Evolutionary conservation across 2,329 filamentous ascomycete species (phyloP).

Genomic region (Ophiostoma ulmi): DNA sequence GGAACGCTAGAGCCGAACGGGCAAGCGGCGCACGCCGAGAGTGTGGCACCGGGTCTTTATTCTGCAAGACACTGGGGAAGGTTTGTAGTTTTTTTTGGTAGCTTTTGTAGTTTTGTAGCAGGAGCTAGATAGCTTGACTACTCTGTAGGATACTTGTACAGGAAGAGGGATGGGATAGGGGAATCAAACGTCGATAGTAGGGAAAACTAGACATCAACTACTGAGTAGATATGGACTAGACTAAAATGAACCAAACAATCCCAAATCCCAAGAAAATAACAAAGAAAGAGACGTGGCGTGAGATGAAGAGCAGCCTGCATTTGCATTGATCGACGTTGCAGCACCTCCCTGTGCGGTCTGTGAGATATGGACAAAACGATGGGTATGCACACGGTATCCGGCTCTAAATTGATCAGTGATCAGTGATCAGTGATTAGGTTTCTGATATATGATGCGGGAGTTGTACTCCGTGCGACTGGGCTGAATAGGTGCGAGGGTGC

Average conservation of each 20-base stretch:
- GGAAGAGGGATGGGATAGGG: background rate
- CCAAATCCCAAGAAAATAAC: background rate
- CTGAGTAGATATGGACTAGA: background rate
- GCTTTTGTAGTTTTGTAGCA: background rate
- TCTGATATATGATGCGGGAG: conserved; percentile 1
- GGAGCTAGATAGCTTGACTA: background rate
- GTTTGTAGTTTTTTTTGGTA: background rate
- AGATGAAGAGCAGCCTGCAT: conserved; percentile 8
- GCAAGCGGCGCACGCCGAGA: conserved; percentile 22
- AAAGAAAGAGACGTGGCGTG: background rate
- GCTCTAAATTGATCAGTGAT: background rate
- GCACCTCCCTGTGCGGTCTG: conserved; percentile 13
- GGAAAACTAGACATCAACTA: background rate
- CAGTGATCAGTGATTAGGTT: background rate
- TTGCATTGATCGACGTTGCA: conserved; percentile 18
- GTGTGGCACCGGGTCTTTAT: conserved; percentile 14
- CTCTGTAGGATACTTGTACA: no score
- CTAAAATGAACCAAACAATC: background rate
- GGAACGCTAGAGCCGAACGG: conserved; percentile 13
- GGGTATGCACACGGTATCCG: background rate
- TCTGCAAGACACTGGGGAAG: conserved; percentile 21
- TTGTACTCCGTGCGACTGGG: background rate
- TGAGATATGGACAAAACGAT: conserved; percentile 10
- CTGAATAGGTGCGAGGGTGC: background rate
- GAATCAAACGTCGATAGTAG: background rate